phyloP scores from a whole-genome alignment of 148 eudicot species.

The Mesembryanthemum crystallinum region DNA sequence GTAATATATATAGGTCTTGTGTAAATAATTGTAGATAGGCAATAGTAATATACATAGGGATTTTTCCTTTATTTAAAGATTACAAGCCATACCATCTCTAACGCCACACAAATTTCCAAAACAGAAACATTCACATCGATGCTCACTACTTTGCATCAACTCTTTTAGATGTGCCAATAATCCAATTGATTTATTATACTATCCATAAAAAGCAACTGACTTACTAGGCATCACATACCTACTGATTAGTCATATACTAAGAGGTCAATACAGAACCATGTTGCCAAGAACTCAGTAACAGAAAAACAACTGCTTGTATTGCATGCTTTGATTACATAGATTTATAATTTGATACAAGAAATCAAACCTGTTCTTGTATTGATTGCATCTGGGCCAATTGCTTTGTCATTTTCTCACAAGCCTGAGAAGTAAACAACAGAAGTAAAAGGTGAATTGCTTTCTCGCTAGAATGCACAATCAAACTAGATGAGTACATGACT shows the following conservation, averaged over 20 bases:
- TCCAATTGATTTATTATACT: too few species aligned
- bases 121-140: neutral
- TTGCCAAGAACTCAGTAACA: too few species aligned
- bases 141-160: neutral
- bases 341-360: slow-evolving; percentile 15
- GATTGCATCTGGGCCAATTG: slow-evolving; percentile 63
- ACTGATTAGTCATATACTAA: too few species aligned
- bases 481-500: neutral
- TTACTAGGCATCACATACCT: too few species aligned
- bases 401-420: slow-evolving; percentile 74
- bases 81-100: neutral
- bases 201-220: too few species aligned
- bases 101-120: neutral
- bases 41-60: too few species aligned
- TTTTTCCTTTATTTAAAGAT: neutral
- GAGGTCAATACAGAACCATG: too few species aligned
- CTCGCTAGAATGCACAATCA: slow-evolving; percentile 11
- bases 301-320: too few species aligned
- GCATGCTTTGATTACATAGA: neutral
- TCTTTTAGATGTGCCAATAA: too few species aligned
- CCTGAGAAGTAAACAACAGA: slow-evolving; percentile 43
- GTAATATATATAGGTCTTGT: too few species aligned
- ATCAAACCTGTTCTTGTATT: slow-evolving; percentile 80
- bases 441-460: slow-evolving; percentile 13
- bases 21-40: too few species aligned